These are phyloP conservation scores for Lentinula edodes DNA, from an alignment of 768 basidiomycete genomes.

Conservation along the genomic window DNA sequence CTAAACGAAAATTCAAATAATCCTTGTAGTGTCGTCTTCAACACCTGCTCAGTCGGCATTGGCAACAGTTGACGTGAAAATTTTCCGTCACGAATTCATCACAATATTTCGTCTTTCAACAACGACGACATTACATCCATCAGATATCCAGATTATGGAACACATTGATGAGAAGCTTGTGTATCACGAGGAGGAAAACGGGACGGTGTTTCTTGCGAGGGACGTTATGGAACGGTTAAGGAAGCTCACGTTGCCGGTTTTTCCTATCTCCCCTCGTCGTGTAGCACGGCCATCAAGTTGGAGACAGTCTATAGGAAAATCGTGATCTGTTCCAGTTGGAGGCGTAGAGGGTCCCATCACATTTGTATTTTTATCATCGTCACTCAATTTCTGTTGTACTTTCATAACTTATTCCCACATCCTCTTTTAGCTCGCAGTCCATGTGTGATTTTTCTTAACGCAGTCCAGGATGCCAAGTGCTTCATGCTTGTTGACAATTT, in stretches of 20 bases:
- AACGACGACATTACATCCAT: slow-evolving; percentile 39
- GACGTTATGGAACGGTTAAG: slow-evolving; percentile 41
- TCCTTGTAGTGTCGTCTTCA: not conserved
- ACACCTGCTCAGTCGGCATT: slow-evolving; percentile 33
- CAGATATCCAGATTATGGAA: slow-evolving; percentile 48
- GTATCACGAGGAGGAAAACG: slow-evolving; percentile 54
- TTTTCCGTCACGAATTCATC: slow-evolving; percentile 58
- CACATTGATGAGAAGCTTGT: slow-evolving; percentile 40
- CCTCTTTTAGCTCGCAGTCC: not conserved
- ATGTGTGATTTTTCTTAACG: not conserved
- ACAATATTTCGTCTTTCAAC: slow-evolving; percentile 56
- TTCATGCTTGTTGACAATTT: not conserved
- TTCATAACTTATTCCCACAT: not conserved
- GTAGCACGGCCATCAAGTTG: not conserved
- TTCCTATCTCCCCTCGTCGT: not conserved
- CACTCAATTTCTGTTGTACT: not conserved
- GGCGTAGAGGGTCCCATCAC: not conserved
- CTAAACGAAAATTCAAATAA: not conserved
- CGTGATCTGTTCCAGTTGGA: not conserved
- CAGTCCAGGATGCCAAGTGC: not conserved
- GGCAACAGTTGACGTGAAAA: slow-evolving; percentile 43
- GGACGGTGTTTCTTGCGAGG: slow-evolving; percentile 53
- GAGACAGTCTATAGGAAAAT: not conserved
- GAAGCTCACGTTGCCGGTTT: slow-evolving; percentile 26
- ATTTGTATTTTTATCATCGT: not conserved